Base-by-base conservation (phyloP, 192 early-diverging fungal species). In the Phycomyces blakesleeanus region DNA sequence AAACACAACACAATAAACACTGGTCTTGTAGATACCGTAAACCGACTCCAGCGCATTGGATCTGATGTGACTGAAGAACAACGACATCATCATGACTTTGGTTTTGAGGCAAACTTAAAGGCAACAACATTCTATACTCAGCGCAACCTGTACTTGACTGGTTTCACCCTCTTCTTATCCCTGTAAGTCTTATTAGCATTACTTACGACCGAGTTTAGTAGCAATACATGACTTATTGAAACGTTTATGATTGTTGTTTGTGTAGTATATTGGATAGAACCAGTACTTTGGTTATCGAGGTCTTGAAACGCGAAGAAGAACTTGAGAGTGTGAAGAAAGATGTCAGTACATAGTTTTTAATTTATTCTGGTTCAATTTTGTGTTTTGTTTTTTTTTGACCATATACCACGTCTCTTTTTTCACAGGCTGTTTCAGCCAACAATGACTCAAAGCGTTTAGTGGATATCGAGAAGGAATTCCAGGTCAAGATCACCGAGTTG, bases 131-230 rank as follows among this genome's bases (percentile, higher is more conserved):
- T 85, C 54, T 85, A 85, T 51, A 76, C 78, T 49, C 83, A 85
- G 57, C 73, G 83, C 56, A 85, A 85, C 64, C 71, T 85, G 78
- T 85, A 85, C 21, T 59, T 85, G 56, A 81, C 78, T 56, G 83
- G 83, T 27, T 85, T 81, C 61, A 85, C 83, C 9, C 60, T 85
- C 5, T 85, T 85, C 67, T 59, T 85, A 38, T 85, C 83, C 5
- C 62, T 85, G 77, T 78, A 75, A 68, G 73, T 62, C n/a, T n/a
- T n/a, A n/a, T n/a, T n/a, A n/a, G n/a, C n/a, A n/a, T n/a, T n/a
- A n/a, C n/a, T n/a, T n/a, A n/a, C n/a, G n/a, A n/a, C n/a, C n/a
- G n/a, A n/a, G n/a, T n/a, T n/a, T n/a, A n/a, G n/a, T n/a, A n/a
- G n/a, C n/a, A n/a, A n/a, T n/a, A n/a, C n/a, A n/a, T n/a, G n/a